These are phyloP conservation scores for Maudiozyma serrabonitensis DNA, from an alignment of 805 yeast species.

Conservation along the genomic window DNA sequence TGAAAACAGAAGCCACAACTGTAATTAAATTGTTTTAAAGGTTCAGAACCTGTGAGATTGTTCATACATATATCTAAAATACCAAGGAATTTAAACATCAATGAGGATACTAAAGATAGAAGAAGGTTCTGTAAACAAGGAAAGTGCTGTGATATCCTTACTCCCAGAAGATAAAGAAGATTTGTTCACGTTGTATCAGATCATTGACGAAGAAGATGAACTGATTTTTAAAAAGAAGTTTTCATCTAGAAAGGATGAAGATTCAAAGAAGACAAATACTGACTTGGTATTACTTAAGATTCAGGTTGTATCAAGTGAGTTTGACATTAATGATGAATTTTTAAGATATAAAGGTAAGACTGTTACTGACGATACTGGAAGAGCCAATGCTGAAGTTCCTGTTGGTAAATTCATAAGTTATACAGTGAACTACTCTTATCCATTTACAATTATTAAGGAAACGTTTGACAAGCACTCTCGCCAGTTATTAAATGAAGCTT, in stretches of 20 bases:
- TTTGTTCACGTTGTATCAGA: conserved; percentile 77
- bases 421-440: conserved; percentile 60
- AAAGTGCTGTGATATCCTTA: conserved; percentile 37
- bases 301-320: conserved; percentile 60
- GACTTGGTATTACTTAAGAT: conserved; percentile 55
- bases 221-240: conserved; percentile 54
- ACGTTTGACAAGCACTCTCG: conserved; percentile 73
- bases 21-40: too few relatives aligned
- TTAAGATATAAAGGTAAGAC: conserved; percentile 78
- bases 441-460: conserved; percentile 58
- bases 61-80: too few relatives aligned
- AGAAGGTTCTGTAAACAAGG: conserved; percentile 10
- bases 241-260: conserved; percentile 61
- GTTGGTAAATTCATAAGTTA: conserved; percentile 83
- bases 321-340: conserved; percentile 64
- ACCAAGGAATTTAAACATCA: neutral
- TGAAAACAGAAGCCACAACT: too few relatives aligned
- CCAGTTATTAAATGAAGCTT: conserved; percentile 55
- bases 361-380: conserved; percentile 30
- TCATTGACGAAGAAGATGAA: conserved; percentile 68
- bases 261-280: conserved; percentile 46
- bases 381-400: conserved; percentile 64
- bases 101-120: conserved; percentile 16
- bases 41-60: too few relatives aligned
- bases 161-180: conserved; percentile 87